phyloP scores from a whole-genome alignment of 148 eudicot species.

The Heliosperma pusillum region DNA sequence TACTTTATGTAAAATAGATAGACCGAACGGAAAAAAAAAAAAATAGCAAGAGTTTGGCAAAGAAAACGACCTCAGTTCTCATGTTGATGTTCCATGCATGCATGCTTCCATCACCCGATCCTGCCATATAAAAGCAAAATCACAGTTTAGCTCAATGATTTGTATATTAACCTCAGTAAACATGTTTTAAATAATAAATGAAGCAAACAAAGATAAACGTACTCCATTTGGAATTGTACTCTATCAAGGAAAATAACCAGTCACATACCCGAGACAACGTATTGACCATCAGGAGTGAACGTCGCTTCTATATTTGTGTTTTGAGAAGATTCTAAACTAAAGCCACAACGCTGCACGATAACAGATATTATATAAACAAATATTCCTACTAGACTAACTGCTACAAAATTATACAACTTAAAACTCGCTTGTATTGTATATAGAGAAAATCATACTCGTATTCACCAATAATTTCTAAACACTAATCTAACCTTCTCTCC shows the following conservation, averaged over 20 bases:
- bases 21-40: background rate
- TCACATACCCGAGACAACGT: constrained; percentile 73
- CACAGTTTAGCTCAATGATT: background rate
- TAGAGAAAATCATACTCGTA: background rate
- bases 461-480: background rate
- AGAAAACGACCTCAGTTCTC: constrained; percentile 49
- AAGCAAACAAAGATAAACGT: background rate
- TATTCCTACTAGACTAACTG: background rate
- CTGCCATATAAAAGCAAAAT: constrained; percentile 32
- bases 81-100: constrained; percentile 72
- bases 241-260: background rate
- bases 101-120: constrained; percentile 90
- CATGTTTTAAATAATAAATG: background rate
- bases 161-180: background rate
- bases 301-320: constrained; percentile 77
- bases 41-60: background rate
- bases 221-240: background rate
- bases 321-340: constrained; percentile 74
- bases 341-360: constrained; percentile 77
- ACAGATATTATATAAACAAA: background rate
- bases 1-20: background rate
- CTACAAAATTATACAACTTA: background rate
- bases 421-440: background rate
- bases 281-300: constrained; percentile 92
- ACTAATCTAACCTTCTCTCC: constrained; percentile 77